Base-by-base conservation (phyloP, 106 monocot species). In the Acanthochlamys bracteata region DNA sequence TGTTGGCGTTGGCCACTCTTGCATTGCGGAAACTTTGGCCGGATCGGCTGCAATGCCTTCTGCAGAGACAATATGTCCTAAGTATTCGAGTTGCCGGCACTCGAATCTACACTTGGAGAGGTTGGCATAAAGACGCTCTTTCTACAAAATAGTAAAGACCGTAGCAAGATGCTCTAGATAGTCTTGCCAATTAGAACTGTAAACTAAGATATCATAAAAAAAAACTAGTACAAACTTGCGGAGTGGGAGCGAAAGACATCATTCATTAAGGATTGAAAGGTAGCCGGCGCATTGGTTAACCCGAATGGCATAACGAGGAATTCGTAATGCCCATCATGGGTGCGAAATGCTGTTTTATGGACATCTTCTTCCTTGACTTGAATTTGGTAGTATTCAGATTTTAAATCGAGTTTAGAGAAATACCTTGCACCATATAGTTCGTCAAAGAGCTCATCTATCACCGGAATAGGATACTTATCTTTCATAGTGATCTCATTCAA, bases 171-270 rank as follows among this genome's bases (percentile, higher is more conserved):
- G 61, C 3, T 6, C 12, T 2, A 61, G 0, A 61, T 61, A 39
- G 3, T 19, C n/a, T 1, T 39, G 15, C 25, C 25, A 39, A 40
- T 7, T 11, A 6, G 12, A 12, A n/a, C 61, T 61, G 33, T 39
- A 61, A 40, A 61, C 20, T 49, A 61, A 40, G 19, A 61, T 61
- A 41, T 61, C 61, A 20, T 61, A 3, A 61, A 61, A 61, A 20
- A 61, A 61, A 17, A 61, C 39, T n/a, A 61, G 20, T 2, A 61
- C 61, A 40, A 41, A 61, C 20, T 39, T 33, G 11, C 33, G 61
- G 19, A 17, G 17, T 49, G 17, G 15, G 49, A 9, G 15, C 49
- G 49, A 49, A 49, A 49, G 12, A 49, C 49, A 7, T 41, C 17
- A 40, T 61, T 61, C 61, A 61, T 61, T 1, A 61, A 39, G 33